Conservation (phyloP, 2,329 filamentous ascomycete species). For the Colletotrichum sp. region DNA sequence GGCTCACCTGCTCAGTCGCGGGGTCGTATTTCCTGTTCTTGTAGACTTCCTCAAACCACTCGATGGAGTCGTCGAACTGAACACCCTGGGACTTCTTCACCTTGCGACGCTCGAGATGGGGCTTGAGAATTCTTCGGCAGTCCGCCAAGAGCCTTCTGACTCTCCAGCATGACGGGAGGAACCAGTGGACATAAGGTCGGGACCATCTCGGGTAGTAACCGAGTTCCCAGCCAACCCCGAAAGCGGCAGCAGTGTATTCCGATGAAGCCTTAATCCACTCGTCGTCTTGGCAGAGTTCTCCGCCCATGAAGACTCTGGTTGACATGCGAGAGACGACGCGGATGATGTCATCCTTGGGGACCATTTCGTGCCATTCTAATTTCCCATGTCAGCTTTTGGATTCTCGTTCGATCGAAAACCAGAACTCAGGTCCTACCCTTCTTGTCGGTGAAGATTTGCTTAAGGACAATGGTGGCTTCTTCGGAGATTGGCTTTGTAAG, state of each 20-base stretch:
- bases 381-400: background rate
- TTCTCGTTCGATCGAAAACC: background rate
- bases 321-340: constrained; percentile 22
- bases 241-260: background rate
- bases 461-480: background rate
- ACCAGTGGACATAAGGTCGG: constrained; percentile 21
- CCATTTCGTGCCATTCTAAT: constrained; percentile 21
- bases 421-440: background rate
- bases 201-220: constrained; percentile 18
- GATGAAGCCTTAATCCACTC: constrained; percentile 21
- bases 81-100: background rate
- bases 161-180: constrained; percentile 21
- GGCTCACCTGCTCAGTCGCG: constrained; percentile 1
- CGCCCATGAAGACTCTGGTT: constrained; percentile 24
- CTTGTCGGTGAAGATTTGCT: background rate
- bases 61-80: constrained; percentile 22
- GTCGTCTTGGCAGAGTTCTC: constrained; percentile 3
- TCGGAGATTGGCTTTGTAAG: constrained; percentile 7
- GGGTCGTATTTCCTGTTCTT: constrained; percentile 7
- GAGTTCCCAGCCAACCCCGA: constrained; percentile 1
- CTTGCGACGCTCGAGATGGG: constrained; percentile 16
- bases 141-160: background rate
- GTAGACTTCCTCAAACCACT: constrained; percentile 21
- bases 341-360: background rate
- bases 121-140: constrained; percentile 12